Evolutionary conservation across 139 green algal species (phyloP).

Genomic region (Dunaliella primolecta): DNA sequence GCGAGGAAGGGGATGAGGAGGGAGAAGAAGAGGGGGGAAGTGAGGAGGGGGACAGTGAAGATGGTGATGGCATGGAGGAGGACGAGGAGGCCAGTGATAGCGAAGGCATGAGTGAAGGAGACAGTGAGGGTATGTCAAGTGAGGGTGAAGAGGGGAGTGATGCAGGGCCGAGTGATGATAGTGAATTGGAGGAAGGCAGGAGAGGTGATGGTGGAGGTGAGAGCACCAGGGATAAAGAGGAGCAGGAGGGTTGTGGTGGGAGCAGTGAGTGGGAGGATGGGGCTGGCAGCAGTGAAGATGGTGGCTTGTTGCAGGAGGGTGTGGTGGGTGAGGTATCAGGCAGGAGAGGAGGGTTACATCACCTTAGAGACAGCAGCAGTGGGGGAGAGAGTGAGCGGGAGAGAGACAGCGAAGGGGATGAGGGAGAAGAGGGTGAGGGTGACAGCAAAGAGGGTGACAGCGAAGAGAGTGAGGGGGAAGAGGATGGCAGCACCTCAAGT

Average conservation of each 20-base stretch:
- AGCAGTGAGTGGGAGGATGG: background rate
- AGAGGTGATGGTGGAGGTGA: no score
- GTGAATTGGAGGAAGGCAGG: background rate
- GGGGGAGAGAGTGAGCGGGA: background rate
- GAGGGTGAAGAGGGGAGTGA: background rate
- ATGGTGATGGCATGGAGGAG: background rate
- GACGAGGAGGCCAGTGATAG: background rate
- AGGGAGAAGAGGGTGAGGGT: conserved; percentile 2
- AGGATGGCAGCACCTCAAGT: background rate
- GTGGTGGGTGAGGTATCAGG: no score
- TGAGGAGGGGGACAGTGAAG: background rate
- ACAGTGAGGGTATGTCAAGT: no score
- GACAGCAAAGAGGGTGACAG: conserved; percentile 10
- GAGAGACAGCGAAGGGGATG: background rate
- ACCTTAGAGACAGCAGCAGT: no score
- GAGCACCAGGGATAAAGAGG: no score
- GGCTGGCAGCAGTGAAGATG: no score
- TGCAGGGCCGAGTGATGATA: background rate
- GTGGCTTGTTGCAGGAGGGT: no score
- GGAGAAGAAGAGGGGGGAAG: background rate
- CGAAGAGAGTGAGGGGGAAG: background rate
- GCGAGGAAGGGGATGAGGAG: background rate
- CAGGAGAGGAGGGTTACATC: no score
- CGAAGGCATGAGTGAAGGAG: background rate
- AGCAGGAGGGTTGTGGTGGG: no score